phyloP scores from a whole-genome alignment of 148 eudicot species.

The Vaccinium myrtillus region DNA sequence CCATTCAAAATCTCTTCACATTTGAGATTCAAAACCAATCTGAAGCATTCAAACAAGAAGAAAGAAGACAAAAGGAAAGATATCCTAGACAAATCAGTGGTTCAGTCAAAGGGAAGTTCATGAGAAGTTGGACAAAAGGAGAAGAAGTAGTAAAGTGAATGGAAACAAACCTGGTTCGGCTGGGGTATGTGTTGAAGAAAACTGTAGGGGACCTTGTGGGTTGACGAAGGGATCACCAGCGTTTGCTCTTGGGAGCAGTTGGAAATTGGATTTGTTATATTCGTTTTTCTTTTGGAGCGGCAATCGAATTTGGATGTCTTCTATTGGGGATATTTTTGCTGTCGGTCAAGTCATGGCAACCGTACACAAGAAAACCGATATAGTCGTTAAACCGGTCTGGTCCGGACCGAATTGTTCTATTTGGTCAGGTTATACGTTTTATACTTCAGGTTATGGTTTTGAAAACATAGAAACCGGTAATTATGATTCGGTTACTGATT shows the following conservation, averaged over 20 bases:
- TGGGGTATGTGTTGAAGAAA: not conserved
- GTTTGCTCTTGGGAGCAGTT: not conserved
- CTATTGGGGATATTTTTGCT: not conserved
- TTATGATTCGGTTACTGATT: too few relatives aligned
- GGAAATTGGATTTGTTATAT: not conserved
- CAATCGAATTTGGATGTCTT: not conserved
- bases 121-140: not conserved
- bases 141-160: not conserved
- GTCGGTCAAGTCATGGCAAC: not conserved
- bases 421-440: too few relatives aligned
- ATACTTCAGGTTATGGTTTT: too few relatives aligned
- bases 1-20: not conserved
- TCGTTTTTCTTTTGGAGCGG: not conserved
- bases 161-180: slow-evolving; percentile 8
- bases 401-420: too few relatives aligned
- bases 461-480: too few relatives aligned
- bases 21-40: slow-evolving; percentile 2
- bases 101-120: too few relatives aligned
- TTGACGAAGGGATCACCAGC: not conserved
- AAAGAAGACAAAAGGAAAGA: not conserved
- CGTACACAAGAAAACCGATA: too few relatives aligned
- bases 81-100: not conserved
- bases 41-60: not conserved
- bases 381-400: too few relatives aligned
- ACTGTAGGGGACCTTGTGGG: not conserved